A percentile compares a stretch with the other conserved stretches of the same genome.
These are phyloP conservation scores for Laburnicola sp. DNA, from an alignment of 2,329 filamentous ascomycete species.

Conservation along the genomic window DNA sequence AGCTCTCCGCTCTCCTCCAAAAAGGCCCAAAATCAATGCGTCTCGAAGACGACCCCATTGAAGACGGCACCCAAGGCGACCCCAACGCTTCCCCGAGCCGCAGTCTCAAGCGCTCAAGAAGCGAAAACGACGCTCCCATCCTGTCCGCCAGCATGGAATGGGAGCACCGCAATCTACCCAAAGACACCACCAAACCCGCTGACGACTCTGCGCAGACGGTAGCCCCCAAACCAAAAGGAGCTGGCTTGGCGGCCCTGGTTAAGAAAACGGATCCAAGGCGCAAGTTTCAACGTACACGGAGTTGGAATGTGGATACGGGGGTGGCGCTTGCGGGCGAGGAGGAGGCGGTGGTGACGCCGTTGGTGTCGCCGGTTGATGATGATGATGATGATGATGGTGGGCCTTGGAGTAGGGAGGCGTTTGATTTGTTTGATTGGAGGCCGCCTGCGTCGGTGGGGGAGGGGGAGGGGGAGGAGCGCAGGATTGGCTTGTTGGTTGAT, in stretches of 20 bases:
- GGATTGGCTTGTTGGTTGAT: slow-evolving; percentile 18
- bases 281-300: slow-evolving; percentile 34
- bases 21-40: slow-evolving; percentile 17
- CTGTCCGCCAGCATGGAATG: slow-evolving; percentile 33
- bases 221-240: slow-evolving; percentile 14
- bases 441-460: slow-evolving; percentile 45
- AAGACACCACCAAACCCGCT: background rate
- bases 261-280: slow-evolving; percentile 37
- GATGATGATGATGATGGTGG: slow-evolving; percentile 56
- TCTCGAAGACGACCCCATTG: slow-evolving; percentile 29
- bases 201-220: slow-evolving; percentile 1
- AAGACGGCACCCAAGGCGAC: slow-evolving; percentile 17
- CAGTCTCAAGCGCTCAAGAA: slow-evolving; percentile 33
- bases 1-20: slow-evolving; percentile 31
- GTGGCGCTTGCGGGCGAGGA: slow-evolving; percentile 17
- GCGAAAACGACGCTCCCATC: slow-evolving; percentile 40
- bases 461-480: slow-evolving; percentile 9
- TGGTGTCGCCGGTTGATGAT: slow-evolving; percentile 50
- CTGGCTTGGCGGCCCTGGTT: slow-evolving; percentile 31
- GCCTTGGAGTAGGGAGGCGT: slow-evolving; percentile 70
- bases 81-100: slow-evolving; percentile 18
- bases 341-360: slow-evolving; percentile 17
- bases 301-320: slow-evolving; percentile 29
- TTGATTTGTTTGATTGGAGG: slow-evolving; percentile 66
- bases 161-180: slow-evolving; percentile 33